A percentile compares a stretch with the other conserved stretches of the same genome.
Conservation (phyloP, 768 basidiomycete species). For the Suillus clintonianus region DNA sequence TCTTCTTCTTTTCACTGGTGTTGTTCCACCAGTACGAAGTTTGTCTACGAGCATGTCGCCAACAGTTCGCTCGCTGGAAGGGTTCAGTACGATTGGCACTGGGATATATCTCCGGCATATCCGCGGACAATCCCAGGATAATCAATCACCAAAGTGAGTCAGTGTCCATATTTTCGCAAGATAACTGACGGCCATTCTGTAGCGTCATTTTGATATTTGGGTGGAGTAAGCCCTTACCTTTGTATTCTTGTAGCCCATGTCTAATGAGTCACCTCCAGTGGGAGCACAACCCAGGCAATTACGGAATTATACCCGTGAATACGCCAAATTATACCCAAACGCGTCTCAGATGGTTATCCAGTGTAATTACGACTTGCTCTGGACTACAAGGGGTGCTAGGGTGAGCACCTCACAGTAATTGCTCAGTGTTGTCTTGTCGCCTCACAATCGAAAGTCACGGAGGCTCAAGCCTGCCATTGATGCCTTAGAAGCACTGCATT, state of each 20-base stretch:
- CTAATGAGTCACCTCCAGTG: conserved; percentile 15
- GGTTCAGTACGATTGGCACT: neutral
- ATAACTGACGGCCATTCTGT: neutral
- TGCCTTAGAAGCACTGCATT: conserved; percentile 23
- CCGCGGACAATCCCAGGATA: neutral
- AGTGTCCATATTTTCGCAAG: neutral
- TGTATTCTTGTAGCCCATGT: neutral
- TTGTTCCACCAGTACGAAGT: neutral
- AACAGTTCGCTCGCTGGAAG: neutral
- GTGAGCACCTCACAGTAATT: conserved; percentile 8
- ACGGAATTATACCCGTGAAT: conserved; percentile 23
- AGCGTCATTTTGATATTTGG: conserved; percentile 31
- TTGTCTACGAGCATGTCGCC: too few species aligned
- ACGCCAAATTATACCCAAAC: conserved; percentile 24
- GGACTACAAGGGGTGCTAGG: conserved; percentile 9
- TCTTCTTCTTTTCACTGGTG: neutral
- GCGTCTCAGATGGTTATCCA: conserved; percentile 30
- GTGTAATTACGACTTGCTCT: conserved; percentile 22
- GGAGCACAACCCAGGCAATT: conserved; percentile 27
- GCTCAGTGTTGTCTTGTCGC: neutral
- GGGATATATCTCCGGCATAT: neutral
- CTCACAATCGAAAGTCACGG: conserved; percentile 17
- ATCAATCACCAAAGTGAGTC: conserved; percentile 23
- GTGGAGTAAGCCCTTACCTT: conserved; percentile 20
- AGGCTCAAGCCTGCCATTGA: conserved; percentile 23